Evolutionary conservation across 257 asterid species (phyloP).

Genomic region (Fraxinus excelsior): DNA sequence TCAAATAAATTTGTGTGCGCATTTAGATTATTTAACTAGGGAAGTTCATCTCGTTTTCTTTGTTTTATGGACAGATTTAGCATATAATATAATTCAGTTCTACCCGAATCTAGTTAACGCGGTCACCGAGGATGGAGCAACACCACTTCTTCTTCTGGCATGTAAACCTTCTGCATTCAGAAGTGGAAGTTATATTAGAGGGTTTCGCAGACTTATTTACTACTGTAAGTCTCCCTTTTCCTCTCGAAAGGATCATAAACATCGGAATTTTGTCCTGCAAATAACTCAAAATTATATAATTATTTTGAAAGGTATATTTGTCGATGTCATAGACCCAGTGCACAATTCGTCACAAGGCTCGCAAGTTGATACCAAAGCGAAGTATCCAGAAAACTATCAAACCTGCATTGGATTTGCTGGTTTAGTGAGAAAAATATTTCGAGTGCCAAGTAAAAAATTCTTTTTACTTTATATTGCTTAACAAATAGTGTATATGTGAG

Average conservation of each 20-base stretch:
- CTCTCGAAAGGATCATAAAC: not conserved
- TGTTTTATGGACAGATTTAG: constrained; percentile 20
- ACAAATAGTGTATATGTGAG: not conserved
- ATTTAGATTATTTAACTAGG: too few species aligned
- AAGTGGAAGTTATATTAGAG: constrained; percentile 40
- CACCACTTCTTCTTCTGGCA: constrained; percentile 40
- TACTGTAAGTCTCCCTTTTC: constrained; percentile 22
- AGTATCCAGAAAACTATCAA: constrained; percentile 28
- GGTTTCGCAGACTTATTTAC: constrained; percentile 25
- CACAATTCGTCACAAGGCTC: not conserved
- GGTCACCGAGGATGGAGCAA: constrained; percentile 29
- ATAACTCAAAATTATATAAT: too few species aligned
- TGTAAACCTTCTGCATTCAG: constrained; percentile 39
- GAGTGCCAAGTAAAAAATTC: constrained; percentile 16
- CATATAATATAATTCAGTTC: constrained; percentile 21
- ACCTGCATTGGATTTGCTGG: constrained; percentile 16
- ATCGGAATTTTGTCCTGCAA: not conserved
- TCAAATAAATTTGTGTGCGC: too few species aligned
- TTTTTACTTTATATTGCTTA: not conserved
- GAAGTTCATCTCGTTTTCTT: not conserved
- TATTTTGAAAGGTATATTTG: constrained; percentile 28
- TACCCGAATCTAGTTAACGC: constrained; percentile 16
- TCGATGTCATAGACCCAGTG: constrained; percentile 14
- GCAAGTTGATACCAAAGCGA: not conserved
- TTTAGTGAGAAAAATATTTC: not conserved